A percentile compares a stretch with the other conserved stretches of the same genome.
Conservation (phyloP, 2,329 filamentous ascomycete species). For the Calonectria pseudoreteaudii region DNA sequence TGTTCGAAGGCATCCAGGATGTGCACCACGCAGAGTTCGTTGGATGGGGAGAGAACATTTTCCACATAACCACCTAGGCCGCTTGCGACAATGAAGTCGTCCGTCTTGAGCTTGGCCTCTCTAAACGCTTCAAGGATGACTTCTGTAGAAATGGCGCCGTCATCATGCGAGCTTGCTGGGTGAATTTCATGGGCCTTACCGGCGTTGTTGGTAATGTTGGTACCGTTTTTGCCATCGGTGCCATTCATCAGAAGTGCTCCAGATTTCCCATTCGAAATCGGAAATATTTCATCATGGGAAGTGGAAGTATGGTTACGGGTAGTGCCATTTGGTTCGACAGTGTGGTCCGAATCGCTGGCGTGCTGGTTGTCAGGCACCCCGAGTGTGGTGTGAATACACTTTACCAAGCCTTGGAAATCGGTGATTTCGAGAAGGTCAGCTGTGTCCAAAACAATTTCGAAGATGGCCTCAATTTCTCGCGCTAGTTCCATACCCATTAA, state of each 20-base stretch:
- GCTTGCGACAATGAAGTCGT: background rate
- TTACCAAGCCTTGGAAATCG: background rate
- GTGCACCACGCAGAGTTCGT: background rate
- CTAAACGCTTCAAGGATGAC: background rate
- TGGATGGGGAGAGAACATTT: background rate
- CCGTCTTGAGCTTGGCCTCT: background rate
- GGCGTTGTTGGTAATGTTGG: too few relatives aligned
- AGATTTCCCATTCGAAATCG: background rate
- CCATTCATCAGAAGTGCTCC: background rate
- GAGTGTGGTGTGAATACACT: background rate
- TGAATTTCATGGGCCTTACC: too few relatives aligned
- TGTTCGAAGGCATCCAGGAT: background rate
- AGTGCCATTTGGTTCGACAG: too few relatives aligned
- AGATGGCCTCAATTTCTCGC: constrained; percentile 6
- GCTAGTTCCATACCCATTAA: constrained; percentile 25
- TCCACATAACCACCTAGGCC: background rate
- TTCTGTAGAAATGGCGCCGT: too few relatives aligned
- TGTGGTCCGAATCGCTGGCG: too few relatives aligned
- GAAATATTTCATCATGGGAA: too few relatives aligned
- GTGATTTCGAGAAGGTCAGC: background rate
- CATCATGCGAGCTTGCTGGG: too few relatives aligned
- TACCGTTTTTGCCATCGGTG: too few relatives aligned
- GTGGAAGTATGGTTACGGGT: too few relatives aligned
- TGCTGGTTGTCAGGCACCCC: too few relatives aligned
- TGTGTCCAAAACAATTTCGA: background rate